A percentile compares a stretch with the other conserved stretches of the same genome.
These are phyloP conservation scores for Penicillium decumbens DNA, from an alignment of 2,329 filamentous ascomycete genomes.

Conservation along the genomic window DNA sequence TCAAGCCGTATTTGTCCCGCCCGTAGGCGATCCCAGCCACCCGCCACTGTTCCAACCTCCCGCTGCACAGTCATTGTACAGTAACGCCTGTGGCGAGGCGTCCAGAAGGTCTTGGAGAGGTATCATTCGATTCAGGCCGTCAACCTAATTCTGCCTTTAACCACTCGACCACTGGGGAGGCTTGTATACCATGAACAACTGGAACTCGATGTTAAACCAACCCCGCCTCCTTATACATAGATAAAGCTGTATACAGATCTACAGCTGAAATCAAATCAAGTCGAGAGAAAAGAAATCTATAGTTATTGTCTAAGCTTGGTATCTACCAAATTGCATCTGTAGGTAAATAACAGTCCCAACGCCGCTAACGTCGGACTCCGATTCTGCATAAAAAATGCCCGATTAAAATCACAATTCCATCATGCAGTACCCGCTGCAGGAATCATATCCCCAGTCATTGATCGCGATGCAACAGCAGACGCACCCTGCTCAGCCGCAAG, in stretches of 20 bases:
- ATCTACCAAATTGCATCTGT: constrained; percentile 12
- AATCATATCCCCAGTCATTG: constrained; percentile 15
- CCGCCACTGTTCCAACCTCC: no score
- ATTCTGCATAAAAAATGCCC: constrained; percentile 11
- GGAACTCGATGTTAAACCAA: no score
- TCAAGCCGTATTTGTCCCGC: no score
- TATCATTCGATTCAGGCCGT: no score
- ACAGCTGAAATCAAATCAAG: background rate
- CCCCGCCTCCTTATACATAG: background rate
- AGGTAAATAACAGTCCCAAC: constrained; percentile 4
- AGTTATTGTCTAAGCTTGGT: constrained; percentile 18
- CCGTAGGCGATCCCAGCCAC: no score
- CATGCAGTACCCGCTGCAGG: constrained; percentile 16
- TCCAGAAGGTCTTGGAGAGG: no score
- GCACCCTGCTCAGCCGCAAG: constrained; percentile 14
- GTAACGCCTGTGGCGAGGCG: no score
- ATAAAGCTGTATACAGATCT: background rate
- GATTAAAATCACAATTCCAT: background rate
- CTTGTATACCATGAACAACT: no score
- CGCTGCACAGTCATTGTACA: no score
- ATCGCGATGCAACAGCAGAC: constrained; percentile 4
- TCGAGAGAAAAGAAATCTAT: constrained; percentile 3
- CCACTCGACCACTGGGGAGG: no score
- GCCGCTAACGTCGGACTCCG: constrained; percentile 1
- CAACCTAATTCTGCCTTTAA: no score